Evolutionary conservation across 495 filamentous ascomycete genomes (phyloP).

Genomic region (Aspergillus bertholletiae): DNA sequence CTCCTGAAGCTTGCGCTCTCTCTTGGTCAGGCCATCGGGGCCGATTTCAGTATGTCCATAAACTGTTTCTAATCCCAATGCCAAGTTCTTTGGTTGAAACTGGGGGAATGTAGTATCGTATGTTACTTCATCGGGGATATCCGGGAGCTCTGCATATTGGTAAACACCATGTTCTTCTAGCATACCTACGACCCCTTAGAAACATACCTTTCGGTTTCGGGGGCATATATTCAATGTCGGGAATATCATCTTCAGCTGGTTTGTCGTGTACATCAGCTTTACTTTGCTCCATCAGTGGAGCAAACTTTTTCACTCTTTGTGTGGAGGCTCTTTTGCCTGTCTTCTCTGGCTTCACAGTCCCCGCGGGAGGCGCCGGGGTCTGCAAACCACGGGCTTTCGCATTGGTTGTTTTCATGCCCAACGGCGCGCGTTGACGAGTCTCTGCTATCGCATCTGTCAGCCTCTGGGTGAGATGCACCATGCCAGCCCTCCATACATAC

Average conservation of each 20-base stretch:
- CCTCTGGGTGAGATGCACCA: not conserved
- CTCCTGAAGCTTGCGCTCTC: constrained; percentile 58
- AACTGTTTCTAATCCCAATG: constrained; percentile 57
- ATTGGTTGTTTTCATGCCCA: constrained; percentile 96
- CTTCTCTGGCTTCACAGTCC: constrained; percentile 43
- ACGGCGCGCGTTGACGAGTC: constrained; percentile 68
- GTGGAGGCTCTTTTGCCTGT: constrained; percentile 48
- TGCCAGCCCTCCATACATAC: constrained; percentile 43
- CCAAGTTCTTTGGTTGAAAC: constrained; percentile 61
- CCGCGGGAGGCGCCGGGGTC: constrained; percentile 52
- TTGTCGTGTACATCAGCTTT: constrained; percentile 28
- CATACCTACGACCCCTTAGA: not conserved
- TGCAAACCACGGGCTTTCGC: constrained; percentile 73
- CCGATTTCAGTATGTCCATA: constrained; percentile 62
- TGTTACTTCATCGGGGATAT: constrained; percentile 72
- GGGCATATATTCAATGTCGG: constrained; percentile 74
- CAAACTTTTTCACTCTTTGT: constrained; percentile 45
- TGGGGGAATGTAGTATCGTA: constrained; percentile 51
- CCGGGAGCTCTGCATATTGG: constrained; percentile 56
- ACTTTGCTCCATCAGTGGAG: constrained; percentile 33
- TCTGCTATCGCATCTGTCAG: constrained; percentile 43
- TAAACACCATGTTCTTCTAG: constrained; percentile 39
- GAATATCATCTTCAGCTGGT: constrained; percentile 55
- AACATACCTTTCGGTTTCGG: constrained; percentile 54
- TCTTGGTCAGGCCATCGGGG: constrained; percentile 63